Base-by-base conservation (phyloP, 2,329 filamentous ascomycete species). In the Colletotrichum coccodes region DNA sequence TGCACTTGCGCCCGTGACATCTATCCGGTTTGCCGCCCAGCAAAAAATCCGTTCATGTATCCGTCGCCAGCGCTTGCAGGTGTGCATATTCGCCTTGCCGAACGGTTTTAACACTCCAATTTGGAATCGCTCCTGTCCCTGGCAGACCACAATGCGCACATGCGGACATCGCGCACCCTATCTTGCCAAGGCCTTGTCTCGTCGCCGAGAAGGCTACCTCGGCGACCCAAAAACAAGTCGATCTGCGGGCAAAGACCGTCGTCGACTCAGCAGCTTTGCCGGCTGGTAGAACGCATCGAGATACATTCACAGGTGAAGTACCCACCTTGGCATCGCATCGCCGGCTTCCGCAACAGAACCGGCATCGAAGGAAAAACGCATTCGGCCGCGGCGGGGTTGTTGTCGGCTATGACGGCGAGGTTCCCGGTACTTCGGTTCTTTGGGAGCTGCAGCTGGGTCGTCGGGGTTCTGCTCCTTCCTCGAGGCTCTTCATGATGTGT, bases 361-460 rank as follows among this genome's bases (percentile, higher is more conserved):
- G 66, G 89, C 90, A 79, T 96, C 94, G 76, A 95, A 90, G 58
- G 94, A 95, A 81, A 94, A 91, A 70, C 92, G 91, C 78, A 90
- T 85, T 81, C 89, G 84, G 72, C 86, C 84, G 71, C 86, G 89
- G 72, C 91, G 58, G 87, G 80, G n/a, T 75, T 79, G 53, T 59
- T 60, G 69, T 87, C 85, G 71, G 78, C 77, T 71, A 82, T 77
- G 71, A 85, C 77, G 66, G 83, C 80, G 68, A 91, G 83, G 75
- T 90, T 91, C 60, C 88, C 86, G n/a, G 89, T 90, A 77, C 89
- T 91, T 74, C 87, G 84, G 77, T 90, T 91, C 79, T 90, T 91
- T 65, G 89, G 88, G 64, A 91, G 81, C 70, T 85, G 83, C 65
- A 88, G 77, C 53, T 84, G 78, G 47, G 83, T 79, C 62, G 81